Evolutionary conservation across 495 filamentous ascomycete genomes (phyloP), one percentile per base, ranked within the genome.

Genomic region (Penicillium lagena): DNA sequence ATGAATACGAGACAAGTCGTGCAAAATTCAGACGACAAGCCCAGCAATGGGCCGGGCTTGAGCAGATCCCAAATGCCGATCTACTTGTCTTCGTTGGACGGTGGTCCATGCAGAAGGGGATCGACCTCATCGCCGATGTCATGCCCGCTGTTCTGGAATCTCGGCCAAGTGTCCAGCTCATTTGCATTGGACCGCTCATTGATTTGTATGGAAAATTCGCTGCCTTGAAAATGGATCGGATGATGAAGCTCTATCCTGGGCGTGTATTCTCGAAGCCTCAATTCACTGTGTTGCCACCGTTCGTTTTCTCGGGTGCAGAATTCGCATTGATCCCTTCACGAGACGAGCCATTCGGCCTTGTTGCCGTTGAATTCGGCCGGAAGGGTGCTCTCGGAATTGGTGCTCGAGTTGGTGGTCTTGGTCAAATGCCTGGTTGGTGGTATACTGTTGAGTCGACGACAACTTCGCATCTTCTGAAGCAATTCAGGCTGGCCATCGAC

Each of bases 341-440:
- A 45, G 86, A 90, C 49, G 86, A 90, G 58, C 86, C 86, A 0
- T 90, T 90, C 50, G 86, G 86, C 28, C 63, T 90, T n/a, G 86
- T 89, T 4, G 86, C 85, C 29, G 85, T 89, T 36, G 85, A 89
- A 55, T 89, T 89, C 51, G 85, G 85, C 22, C 73, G 85, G 17
- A 88, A 89, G 58, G 85, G 85, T 35, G 86, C 85, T 11, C 70
- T 89, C 12, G 84, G 85, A 40, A 82, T 89, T 42, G 85, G 85
- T 14, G 80, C 83, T 30, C 62, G 75, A 39, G 74, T 78, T n/a
- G 74, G 74, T 43, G 85, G 85, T 22, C 70, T 89, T 29, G 85
- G 85, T 2, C 81, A 86, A 50, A 87, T 88, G 83, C 85, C 85
- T n/a, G 85, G 86, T 31, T 87, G 72, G 82, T 70, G 83, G 83